These are phyloP conservation scores for Saccharomycopsis javanensis DNA, from an alignment of 805 yeast genomes.

Conservation along the genomic window DNA sequence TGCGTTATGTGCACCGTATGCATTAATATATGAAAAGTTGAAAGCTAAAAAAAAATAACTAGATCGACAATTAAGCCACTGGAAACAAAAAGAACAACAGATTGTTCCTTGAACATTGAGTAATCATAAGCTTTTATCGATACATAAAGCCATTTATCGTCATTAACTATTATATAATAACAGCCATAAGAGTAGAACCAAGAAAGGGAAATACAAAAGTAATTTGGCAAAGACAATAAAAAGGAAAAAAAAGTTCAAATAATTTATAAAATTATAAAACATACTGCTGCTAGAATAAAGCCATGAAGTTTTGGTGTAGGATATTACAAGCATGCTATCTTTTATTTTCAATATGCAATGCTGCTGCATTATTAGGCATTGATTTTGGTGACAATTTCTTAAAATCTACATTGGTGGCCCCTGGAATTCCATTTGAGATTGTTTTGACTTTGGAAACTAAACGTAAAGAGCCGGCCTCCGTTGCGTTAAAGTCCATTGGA, in stretches of 20 bases:
- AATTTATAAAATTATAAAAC: too few species aligned
- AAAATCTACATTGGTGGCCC: conserved; percentile 84
- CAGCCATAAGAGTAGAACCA: too few species aligned
- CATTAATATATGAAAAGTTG: neutral
- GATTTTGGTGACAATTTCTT: conserved; percentile 85
- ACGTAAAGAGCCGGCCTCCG: conserved; percentile 77
- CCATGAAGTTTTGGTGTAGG: neutral
- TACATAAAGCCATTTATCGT: too few species aligned
- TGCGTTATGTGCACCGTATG: neutral
- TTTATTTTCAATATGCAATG: conserved; percentile 21
- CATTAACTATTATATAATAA: too few species aligned
- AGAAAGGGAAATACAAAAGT: too few species aligned
- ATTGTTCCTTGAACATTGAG: too few species aligned
- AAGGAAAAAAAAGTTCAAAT: too few species aligned
- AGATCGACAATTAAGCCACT: neutral
- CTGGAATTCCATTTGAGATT: conserved; percentile 80
- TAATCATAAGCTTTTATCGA: too few species aligned
- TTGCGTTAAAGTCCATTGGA: conserved; percentile 43
- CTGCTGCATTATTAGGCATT: conserved; percentile 70
- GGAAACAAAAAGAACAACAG: neutral
- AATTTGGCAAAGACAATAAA: too few species aligned
- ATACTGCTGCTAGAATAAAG: neutral
- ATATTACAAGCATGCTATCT: conserved; percentile 4
- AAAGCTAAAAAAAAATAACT: neutral
- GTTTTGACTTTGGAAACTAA: conserved; percentile 85